These are phyloP conservation scores for Tetracladium marchalianum DNA, from an alignment of 495 filamentous ascomycete species.

Conservation along the genomic window DNA sequence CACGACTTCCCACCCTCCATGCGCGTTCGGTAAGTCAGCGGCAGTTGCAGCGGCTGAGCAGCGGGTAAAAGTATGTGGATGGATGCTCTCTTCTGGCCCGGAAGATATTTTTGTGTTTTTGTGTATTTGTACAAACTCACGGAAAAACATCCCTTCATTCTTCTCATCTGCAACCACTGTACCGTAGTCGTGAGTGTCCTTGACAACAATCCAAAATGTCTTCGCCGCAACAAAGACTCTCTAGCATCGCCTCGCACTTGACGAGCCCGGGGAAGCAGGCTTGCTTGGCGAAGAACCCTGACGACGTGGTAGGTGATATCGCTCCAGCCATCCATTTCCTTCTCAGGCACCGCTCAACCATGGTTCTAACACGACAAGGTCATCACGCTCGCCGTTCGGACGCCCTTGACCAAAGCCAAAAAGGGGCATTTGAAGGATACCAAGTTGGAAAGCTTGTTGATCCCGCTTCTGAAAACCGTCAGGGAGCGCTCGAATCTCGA, in stretches of 20 bases:
- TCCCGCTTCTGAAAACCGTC: constrained; percentile 68
- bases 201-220: constrained; percentile 9
- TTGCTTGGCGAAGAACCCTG: constrained; percentile 19
- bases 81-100: background rate
- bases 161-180: too few species aligned
- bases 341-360: too few species aligned
- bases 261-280: constrained; percentile 13
- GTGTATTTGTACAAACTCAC: background rate
- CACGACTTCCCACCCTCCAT: too few species aligned
- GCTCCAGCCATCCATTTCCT: too few species aligned
- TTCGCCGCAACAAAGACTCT: constrained; percentile 5
- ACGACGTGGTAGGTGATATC: constrained; percentile 43
- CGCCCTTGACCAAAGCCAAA: constrained; percentile 63
- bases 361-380: constrained; percentile 95
- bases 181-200: too few species aligned
- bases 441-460: constrained; percentile 74
- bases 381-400: constrained; percentile 74
- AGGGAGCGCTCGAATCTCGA: constrained; percentile 66
- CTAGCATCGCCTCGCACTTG: constrained; percentile 12
- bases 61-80: background rate
- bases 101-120: background rate
- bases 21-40: too few species aligned
- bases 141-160: background rate
- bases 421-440: constrained; percentile 96
- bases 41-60: too few species aligned